Conservation (phyloP, 2,329 filamentous ascomycete genomes). For the Colletotrichum sublineola region DNA sequence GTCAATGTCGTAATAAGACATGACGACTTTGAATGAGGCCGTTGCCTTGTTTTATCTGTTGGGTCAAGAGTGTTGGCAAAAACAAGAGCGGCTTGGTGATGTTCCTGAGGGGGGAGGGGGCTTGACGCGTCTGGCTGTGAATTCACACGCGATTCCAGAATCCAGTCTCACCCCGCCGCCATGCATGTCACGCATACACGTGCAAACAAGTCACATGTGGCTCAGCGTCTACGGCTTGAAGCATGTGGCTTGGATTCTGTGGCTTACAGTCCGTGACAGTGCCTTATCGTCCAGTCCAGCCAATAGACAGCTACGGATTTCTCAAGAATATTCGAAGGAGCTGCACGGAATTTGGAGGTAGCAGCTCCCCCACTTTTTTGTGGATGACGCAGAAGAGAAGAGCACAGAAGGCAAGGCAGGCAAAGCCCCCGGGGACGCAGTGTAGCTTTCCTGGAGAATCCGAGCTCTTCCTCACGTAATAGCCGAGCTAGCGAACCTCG, state of each 20-base stretch:
- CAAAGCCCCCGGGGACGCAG: no score
- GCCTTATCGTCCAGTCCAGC: background rate
- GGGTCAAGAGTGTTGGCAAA: background rate
- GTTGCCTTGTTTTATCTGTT: background rate
- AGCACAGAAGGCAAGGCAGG: no score
- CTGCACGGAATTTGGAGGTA: conserved; percentile 5
- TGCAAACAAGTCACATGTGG: conserved; percentile 6
- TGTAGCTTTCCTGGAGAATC: conserved; percentile 41
- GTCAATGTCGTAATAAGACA: conserved; percentile 89
- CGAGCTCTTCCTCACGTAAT: conserved; percentile 41
- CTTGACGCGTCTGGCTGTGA: conserved; percentile 2
- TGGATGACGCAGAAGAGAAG: conserved; percentile 20
- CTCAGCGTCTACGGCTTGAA: background rate
- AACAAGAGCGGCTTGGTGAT: background rate
- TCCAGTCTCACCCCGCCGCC: background rate
- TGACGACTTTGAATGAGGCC: background rate
- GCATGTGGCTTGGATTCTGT: background rate
- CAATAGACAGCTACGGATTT: conserved; percentile 20
- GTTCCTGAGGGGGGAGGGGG: background rate
- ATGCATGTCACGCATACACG: background rate
- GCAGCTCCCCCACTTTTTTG: conserved; percentile 29
- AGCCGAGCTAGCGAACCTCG: conserved; percentile 37
- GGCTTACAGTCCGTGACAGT: background rate
- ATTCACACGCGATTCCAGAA: background rate
- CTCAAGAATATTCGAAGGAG: background rate